Percentiles rank a stretch among this genome's conserved stretches.
Conservation (phyloP, 1,284 basidiomycete genomes). For the Trametes pubescens region DNA sequence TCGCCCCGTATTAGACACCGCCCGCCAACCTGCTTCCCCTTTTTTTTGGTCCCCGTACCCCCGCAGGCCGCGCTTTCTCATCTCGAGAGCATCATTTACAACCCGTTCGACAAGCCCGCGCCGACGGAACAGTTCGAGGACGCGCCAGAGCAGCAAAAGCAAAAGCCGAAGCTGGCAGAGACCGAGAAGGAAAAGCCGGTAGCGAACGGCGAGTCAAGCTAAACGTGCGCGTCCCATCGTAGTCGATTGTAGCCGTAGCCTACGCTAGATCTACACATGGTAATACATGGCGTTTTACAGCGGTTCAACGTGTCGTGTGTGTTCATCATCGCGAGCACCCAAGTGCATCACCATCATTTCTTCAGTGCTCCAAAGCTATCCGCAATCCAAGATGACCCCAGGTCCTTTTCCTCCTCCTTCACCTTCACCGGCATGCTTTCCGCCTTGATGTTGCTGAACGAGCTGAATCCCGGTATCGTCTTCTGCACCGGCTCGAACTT, state of each 20-base stretch:
- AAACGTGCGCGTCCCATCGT: neutral
- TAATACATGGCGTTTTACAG: constrained; percentile 21
- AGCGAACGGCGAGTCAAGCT: neutral
- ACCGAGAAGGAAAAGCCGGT: constrained; percentile 5
- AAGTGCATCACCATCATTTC: constrained; percentile 17
- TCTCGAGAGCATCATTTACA: constrained; percentile 78
- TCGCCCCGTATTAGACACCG: constrained; percentile 83
- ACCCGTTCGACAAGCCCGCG: constrained; percentile 47
- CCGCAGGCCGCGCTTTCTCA: constrained; percentile 75
- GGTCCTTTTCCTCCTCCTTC: constrained; percentile 24
- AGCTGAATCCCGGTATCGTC: constrained; percentile 42
- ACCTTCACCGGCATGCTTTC: constrained; percentile 8
- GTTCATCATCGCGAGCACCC: neutral
- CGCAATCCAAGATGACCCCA: constrained; percentile 38
- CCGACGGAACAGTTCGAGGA: constrained; percentile 38
- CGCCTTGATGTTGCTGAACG: constrained; percentile 27
- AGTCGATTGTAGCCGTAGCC: constrained; percentile 21
- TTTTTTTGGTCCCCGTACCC: constrained; percentile 35
- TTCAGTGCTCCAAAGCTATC: constrained; percentile 34
- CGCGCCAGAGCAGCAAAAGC: constrained; percentile 23
- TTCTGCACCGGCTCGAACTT: constrained; percentile 44
- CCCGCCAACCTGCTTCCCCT: constrained; percentile 31
- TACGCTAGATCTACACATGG: constrained; percentile 12
- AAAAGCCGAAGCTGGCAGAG: neutral
- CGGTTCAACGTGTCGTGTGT: neutral